phyloP scores from a whole-genome alignment of 2,329 filamentous ascomycete species.

The Aaosphaeria pasadenensis region DNA sequence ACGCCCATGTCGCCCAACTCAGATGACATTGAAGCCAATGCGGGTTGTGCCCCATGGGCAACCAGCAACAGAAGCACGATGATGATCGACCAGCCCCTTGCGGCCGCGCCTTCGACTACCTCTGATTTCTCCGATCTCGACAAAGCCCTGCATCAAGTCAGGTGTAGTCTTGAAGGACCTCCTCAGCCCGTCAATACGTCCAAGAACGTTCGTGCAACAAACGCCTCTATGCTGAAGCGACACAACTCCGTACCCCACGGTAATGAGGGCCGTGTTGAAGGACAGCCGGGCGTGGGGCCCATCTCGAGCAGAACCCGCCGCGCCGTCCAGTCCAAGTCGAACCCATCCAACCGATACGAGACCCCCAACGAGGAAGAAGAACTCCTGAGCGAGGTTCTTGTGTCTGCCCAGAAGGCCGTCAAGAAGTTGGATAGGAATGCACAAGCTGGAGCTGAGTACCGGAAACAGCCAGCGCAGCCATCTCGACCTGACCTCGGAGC shows the following conservation, averaged over 20 bases:
- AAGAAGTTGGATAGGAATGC: conserved; percentile 61
- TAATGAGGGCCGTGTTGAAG: conserved; percentile 47
- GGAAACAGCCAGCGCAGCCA: conserved; percentile 46
- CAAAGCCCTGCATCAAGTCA: conserved; percentile 58
- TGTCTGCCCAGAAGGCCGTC: conserved; percentile 72
- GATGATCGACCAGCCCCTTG: conserved; percentile 58
- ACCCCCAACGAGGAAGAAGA: conserved; percentile 96
- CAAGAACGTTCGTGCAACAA: conserved; percentile 38
- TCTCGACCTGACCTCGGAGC: conserved; percentile 63
- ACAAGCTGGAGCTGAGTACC: conserved; percentile 25
- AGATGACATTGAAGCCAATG: conserved; percentile 90
- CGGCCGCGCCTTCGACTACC: conserved; percentile 45
- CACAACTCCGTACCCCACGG: conserved; percentile 47
- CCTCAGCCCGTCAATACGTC: conserved; percentile 25
- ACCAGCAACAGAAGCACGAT: conserved; percentile 83
- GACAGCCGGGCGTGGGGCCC: conserved; percentile 61
- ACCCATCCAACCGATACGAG: conserved; percentile 82
- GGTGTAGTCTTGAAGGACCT: conserved; percentile 54
- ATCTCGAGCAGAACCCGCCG: conserved; percentile 78
- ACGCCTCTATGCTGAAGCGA: conserved; percentile 47
- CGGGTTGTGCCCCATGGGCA: conserved; percentile 85
- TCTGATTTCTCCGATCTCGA: conserved; percentile 59
- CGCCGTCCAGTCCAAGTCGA: conserved; percentile 65
- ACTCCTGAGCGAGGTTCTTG: conserved; percentile 82
- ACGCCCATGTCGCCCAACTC: conserved; percentile 72